phyloP scores from a whole-genome alignment of 306 rosid genomes.

The Casuarina glauca region DNA sequence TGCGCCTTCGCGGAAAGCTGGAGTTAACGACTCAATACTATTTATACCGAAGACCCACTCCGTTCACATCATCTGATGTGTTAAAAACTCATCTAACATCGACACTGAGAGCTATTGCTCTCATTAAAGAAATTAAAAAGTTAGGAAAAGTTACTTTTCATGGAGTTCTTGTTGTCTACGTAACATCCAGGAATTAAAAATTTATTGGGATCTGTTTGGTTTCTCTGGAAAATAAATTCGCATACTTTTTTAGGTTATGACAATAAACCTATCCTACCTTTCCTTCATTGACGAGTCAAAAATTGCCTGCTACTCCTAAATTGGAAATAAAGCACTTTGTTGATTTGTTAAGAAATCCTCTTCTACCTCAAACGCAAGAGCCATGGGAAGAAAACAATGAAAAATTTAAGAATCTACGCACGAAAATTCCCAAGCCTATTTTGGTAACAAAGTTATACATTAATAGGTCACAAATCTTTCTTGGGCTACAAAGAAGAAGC shows the following conservation, averaged over 20 bases:
- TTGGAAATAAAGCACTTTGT: not conserved
- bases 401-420: too few relatives aligned
- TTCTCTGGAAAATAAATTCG: too few relatives aligned
- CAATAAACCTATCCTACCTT: not conserved
- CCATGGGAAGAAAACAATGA: not conserved
- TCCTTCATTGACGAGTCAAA: rapidly evolving
- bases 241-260: too few relatives aligned
- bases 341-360: not conserved
- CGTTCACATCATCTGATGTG: not conserved
- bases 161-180: too few relatives aligned
- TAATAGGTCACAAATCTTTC: too few relatives aligned
- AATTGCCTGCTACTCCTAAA: not conserved
- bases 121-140: not conserved
- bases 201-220: too few relatives aligned
- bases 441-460: too few relatives aligned
- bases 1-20: not conserved
- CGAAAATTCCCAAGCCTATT: too few relatives aligned
- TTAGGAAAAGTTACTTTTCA: not conserved
- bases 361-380: not conserved
- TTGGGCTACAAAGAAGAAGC: not conserved
- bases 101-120: not conserved
- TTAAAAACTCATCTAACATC: not conserved
- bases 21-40: not conserved
- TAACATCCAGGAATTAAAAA: too few relatives aligned
- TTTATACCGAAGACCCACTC: not conserved